phyloP scores from a whole-genome alignment of 202 grass and related monocot species.

The Alloteropsis angusta region DNA sequence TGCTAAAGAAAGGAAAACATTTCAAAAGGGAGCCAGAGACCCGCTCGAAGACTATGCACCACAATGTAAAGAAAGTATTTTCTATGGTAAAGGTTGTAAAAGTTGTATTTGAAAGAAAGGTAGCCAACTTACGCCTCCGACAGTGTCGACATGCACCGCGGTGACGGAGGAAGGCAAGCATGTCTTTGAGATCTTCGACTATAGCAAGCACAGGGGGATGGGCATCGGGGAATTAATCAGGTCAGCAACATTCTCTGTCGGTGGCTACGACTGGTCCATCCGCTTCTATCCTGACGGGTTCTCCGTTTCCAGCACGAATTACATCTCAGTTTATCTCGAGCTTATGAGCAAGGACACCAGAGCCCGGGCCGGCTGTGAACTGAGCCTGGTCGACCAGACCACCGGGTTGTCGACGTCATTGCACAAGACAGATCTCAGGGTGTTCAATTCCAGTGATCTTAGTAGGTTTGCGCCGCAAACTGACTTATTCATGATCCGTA shows the following conservation, averaged over 20 bases:
- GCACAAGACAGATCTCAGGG: not conserved
- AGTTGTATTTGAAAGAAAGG: no score
- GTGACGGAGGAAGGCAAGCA: not conserved
- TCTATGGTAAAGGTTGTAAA: no score
- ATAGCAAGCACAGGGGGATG: not conserved
- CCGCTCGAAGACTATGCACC: no score
- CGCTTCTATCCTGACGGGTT: not conserved
- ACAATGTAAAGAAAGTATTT: no score
- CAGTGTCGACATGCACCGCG: not conserved
- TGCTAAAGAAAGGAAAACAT: no score
- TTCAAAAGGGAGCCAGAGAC: no score
- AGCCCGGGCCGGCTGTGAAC: not conserved
- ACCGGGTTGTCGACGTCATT: not conserved
- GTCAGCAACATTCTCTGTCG: not conserved
- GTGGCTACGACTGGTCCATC: not conserved
- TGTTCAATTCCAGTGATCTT: not conserved
- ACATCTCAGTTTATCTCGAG: not conserved
- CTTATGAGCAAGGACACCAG: not conserved
- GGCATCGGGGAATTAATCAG: not conserved
- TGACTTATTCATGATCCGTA: not conserved
- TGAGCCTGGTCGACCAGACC: not conserved
- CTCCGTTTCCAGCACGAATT: accelerated
- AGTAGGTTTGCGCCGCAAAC: not conserved
- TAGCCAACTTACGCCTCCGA: no score
- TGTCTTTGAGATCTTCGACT: slow-evolving; percentile 14